Percentiles rank a stretch among this genome's conserved stretches.
These are phyloP conservation scores for Xylariaceae sp. DNA, from an alignment of 2,329 filamentous ascomycete species.

Conservation along the genomic window DNA sequence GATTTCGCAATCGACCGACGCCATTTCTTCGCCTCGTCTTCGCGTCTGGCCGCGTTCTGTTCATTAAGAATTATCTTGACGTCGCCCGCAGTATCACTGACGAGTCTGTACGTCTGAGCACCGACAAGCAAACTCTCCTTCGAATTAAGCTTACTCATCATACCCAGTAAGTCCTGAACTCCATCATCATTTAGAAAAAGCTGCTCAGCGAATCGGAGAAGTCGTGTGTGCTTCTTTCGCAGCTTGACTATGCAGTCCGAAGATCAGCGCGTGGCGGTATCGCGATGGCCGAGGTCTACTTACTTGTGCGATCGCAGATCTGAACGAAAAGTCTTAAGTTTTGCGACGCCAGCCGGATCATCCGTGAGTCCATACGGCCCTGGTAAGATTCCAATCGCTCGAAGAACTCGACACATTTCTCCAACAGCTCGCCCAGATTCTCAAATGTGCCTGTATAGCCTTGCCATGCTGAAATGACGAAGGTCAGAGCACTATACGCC, in stretches of 20 bases:
- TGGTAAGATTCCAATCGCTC: slow-evolving; percentile 32
- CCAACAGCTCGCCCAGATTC: slow-evolving; percentile 30
- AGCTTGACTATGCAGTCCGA: slow-evolving; percentile 18
- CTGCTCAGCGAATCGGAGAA: slow-evolving; percentile 31
- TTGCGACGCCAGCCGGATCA: slow-evolving; percentile 32
- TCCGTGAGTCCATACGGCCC: slow-evolving; percentile 30
- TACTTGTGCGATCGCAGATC: slow-evolving; percentile 30
- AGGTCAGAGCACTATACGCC: slow-evolving; percentile 35
- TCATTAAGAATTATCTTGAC: slow-evolving; percentile 28
- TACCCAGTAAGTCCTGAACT: slow-evolving; percentile 29
- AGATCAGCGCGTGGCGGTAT: neutral
- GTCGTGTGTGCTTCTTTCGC: slow-evolving; percentile 27
- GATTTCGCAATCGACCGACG: slow-evolving; percentile 27
- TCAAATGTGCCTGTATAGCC: slow-evolving; percentile 34
- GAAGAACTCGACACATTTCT: slow-evolving; percentile 33
- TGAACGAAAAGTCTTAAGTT: slow-evolving; percentile 35
- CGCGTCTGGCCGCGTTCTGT: slow-evolving; percentile 29
- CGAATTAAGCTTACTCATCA: slow-evolving; percentile 32
- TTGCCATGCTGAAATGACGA: slow-evolving; percentile 34
- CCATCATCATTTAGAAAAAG: slow-evolving; percentile 35
- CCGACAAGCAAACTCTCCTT: slow-evolving; percentile 32
- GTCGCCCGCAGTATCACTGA: slow-evolving; percentile 30
- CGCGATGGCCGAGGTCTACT: neutral
- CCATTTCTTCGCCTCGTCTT: slow-evolving; percentile 32
- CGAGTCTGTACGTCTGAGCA: slow-evolving; percentile 33